Evolutionary conservation across 148 eudicot species (phyloP), one percentile per base, ranked within the genome.

Genomic region (Heliamphora exappendiculata): DNA sequence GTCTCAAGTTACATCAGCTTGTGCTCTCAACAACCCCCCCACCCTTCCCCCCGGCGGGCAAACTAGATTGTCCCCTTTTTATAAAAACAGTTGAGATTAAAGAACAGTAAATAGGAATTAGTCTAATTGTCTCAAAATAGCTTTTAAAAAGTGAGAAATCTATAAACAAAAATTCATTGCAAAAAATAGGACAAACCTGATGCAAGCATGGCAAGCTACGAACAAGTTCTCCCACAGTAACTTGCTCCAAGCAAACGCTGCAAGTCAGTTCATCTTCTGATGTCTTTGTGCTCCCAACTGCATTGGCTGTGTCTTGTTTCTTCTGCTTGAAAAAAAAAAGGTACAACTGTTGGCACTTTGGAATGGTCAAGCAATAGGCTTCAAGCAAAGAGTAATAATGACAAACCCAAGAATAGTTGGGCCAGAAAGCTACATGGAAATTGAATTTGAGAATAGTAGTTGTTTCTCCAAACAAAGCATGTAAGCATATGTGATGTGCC

Each of bases 121-220:
- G 31, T 42, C 50, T 22, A 2, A n/a, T 8, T 62, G 33, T 14
- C 39, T 37, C 41, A 62, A 11, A 77, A 29, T 49, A 31, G 29
- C 36, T 59, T n/a, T 41, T 3, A 68, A 72, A 72, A 47, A 19
- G 28, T 65, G 59, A 50, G 44, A 2, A 70, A 67, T 3, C 4
- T 41, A 55, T 13, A 26, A 68, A 33, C 57, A 33, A 37, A 12
- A 28, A 42, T 31, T 42, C 29, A 53, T 28, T n/a, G 55, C 20
- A 31, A 47, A 34, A 58, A 70, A 50, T 24, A 50, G 33, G 45
- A 31, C 44, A 71, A 58, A 93, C 98, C 97, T 93, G 94, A 82
- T 93, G 98, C 85, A 93, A 85, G 80, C 98, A 93, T 55, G 98
- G 98, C 85, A 93, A 86, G 88, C 88, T 91, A 70, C 98, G 98